These are phyloP conservation scores for Apophysomyces sp. DNA, from an alignment of 371 early-diverging fungal genomes.

Conservation along the genomic window DNA sequence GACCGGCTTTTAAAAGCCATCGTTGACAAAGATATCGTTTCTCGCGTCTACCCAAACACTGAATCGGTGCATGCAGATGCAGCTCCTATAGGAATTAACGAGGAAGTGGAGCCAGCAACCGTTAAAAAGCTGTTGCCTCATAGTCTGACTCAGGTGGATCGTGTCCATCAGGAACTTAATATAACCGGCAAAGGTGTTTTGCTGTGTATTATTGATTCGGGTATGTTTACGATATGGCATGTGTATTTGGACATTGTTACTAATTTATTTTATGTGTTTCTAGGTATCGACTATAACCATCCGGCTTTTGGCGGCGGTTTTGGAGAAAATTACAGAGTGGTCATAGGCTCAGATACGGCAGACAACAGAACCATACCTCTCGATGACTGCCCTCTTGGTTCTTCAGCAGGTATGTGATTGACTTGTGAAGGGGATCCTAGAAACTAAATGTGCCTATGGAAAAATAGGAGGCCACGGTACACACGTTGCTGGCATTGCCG, in stretches of 20 bases:
- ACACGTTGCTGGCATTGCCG: conserved; percentile 67
- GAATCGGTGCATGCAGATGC: not conserved
- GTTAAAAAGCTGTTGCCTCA: not conserved
- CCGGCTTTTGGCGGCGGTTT: conserved; percentile 68
- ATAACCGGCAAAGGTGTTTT: conserved; percentile 60
- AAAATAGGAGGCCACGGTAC: conserved; percentile 56
- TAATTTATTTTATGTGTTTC: conserved; percentile 60
- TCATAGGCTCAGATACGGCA: not conserved
- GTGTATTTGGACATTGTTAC: conserved; percentile 56
- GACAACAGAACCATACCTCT: conserved; percentile 6
- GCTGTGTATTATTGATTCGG: conserved; percentile 66
- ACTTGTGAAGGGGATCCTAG: too few species aligned
- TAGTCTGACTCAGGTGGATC: conserved; percentile 21
- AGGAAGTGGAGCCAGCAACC: not conserved
- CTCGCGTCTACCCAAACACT: not conserved
- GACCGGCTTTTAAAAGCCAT: not conserved
- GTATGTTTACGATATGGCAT: conserved; percentile 35
- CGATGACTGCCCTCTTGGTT: not conserved
- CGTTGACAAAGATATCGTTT: not conserved
- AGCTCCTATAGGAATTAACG: not conserved
- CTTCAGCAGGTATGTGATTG: too few species aligned
- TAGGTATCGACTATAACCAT: conserved; percentile 64
- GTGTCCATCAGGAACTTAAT: conserved; percentile 19
- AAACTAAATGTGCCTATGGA: too few species aligned
- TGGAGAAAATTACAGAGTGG: conserved; percentile 33